Conservation (phyloP, 345 rosid species). For the Aurinia saxatilis region DNA sequence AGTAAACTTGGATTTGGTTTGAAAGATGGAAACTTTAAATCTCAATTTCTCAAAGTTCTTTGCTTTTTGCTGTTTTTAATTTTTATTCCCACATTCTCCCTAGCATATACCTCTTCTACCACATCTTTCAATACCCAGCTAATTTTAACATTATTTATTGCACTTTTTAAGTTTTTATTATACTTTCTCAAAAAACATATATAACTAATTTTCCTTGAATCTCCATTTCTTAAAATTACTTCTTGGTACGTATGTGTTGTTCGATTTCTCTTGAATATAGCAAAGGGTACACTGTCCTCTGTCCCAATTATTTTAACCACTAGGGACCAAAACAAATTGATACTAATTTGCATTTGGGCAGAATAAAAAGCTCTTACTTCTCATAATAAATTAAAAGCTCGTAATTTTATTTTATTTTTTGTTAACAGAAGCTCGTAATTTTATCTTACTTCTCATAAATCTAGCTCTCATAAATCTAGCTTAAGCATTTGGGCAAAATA, state of each 20-base stretch:
- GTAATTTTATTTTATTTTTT: too few species aligned
- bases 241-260: slow-evolving; percentile 18
- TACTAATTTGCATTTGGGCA: too few species aligned
- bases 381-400: too few species aligned
- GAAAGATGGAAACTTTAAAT: slow-evolving; percentile 25
- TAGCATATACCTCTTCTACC: background rate
- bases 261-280: slow-evolving; percentile 15
- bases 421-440: too few species aligned
- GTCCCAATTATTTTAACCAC: background rate
- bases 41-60: slow-evolving; percentile 15
- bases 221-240: background rate
- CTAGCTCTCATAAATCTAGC: background rate
- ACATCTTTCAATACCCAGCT: background rate
- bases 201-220: background rate
- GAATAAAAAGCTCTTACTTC: too few species aligned
- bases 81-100: background rate
- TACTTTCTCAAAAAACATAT: background rate
- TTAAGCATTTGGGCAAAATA: slow-evolving; percentile 7
- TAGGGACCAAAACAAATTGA: too few species aligned
- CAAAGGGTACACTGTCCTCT: slow-evolving; percentile 12
- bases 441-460: too few species aligned
- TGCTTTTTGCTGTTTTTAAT: too few species aligned
- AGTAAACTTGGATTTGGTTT: slow-evolving; percentile 28
- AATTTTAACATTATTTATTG: background rate
- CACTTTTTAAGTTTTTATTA: too few species aligned